Base-by-base conservation (phyloP, 2,329 filamentous ascomycete species). In the Cercospora nicotianae region DNA sequence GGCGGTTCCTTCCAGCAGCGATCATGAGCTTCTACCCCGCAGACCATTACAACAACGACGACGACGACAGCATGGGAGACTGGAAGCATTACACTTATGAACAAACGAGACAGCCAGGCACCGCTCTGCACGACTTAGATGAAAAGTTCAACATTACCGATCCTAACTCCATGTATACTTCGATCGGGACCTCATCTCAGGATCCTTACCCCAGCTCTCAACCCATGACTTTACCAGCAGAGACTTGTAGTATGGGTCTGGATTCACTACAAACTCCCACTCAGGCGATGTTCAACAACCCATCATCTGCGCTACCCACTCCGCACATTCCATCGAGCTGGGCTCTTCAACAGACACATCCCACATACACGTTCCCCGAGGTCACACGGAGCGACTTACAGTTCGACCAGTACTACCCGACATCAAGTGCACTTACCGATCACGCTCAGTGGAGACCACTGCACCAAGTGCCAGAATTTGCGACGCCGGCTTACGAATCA, bases 21-120 rank as follows among this genome's bases (percentile, higher is more conserved):
- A 67, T 26, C 59, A 72, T 72, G 70, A 72, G 69, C 59, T 68
- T 68, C 63, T 70, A 68, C 45, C 69, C 67, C 5, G 63, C 63
- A 63, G 53, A 67, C 64, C 57, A 69, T 18, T 64, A 60, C 7
- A 67, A 45, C 58, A 30, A 63, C 68, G 36, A 64, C 5, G 36
- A 64, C 5, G 62, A 64, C 18, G 62, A 39, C 31, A 58, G 51
- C 23, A 68, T 67, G 63, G 63, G 63, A 20, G 60, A 64, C 20
- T 66, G 60, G 64, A 58, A 69, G 13, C 62, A 69, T n/a, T 69
- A 69, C 23, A 53, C 59, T 12, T 65, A 62, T 31, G 60, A 60
- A 30, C 66, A 67, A 20, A 33, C 31, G n/a, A 9, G 61, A 28
- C 61, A 63, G 31, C 55, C 64, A 26, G 53, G 36, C 16, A 48